Conservation (phyloP, 441 rosid genomes). For the Erysimum pusillum region DNA sequence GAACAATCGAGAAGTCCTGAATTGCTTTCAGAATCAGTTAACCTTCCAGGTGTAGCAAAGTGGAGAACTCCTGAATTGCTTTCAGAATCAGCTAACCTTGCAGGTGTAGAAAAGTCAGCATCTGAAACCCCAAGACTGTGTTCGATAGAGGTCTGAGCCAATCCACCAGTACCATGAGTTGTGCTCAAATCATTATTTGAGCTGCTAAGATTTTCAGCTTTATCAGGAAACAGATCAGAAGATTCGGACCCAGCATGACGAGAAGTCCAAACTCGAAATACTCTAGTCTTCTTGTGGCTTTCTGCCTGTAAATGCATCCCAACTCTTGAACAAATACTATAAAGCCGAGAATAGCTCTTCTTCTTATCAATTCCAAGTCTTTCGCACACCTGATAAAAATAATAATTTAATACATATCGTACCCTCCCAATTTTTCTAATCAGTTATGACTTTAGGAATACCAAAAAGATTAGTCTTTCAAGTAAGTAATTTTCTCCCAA, state of each 20-base stretch:
- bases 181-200: conserved; percentile 51
- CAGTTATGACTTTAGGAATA: not conserved
- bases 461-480: conserved; percentile 29
- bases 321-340: conserved; percentile 71
- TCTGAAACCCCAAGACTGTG: conserved; percentile 53
- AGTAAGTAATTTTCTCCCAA: conserved; percentile 20
- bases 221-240: conserved; percentile 56
- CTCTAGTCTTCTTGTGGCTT: conserved; percentile 70
- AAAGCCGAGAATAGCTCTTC: conserved; percentile 75
- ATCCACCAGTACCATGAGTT: conserved; percentile 50
- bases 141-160: conserved; percentile 50
- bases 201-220: conserved; percentile 47
- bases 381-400: conserved; percentile 68
- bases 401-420: conserved; percentile 16
- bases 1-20: conserved; percentile 54
- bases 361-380: conserved; percentile 91
- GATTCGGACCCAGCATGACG: conserved; percentile 56
- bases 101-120: conserved; percentile 53
- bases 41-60: conserved; percentile 50
- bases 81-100: conserved; percentile 48
- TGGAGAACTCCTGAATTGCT: conserved; percentile 51
- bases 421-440: not conserved
- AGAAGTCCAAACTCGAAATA: conserved; percentile 83
- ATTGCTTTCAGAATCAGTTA: conserved; percentile 47
- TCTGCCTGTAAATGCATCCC: conserved; percentile 84